Evolutionary conservation across 768 basidiomycete species (phyloP).

Genomic region (Suillus subaureus): DNA sequence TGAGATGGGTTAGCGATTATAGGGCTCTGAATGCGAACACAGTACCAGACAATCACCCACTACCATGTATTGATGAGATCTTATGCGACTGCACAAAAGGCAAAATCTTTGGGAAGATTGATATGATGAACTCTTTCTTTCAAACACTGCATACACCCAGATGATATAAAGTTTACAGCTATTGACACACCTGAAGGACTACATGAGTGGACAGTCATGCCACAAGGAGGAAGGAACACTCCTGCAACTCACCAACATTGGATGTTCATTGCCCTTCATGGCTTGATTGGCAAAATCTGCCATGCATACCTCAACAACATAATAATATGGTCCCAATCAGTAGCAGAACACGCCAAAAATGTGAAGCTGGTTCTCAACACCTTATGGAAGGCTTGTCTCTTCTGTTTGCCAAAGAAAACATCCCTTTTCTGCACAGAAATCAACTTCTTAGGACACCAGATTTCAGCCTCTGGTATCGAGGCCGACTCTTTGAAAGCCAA

Average conservation of each 20-base stretch:
- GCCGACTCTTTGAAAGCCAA: constrained; percentile 28
- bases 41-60: constrained; percentile 20
- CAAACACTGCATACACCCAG: constrained; percentile 33
- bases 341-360: constrained; percentile 38
- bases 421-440: constrained; percentile 26
- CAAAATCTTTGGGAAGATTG: constrained; percentile 36
- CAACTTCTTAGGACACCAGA: constrained; percentile 32
- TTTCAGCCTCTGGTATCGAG: constrained; percentile 28
- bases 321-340: constrained; percentile 34
- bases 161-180: constrained; percentile 36
- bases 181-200: constrained; percentile 30
- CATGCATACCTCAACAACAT: constrained; percentile 33
- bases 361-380: constrained; percentile 32
- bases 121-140: constrained; percentile 43
- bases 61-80: constrained; percentile 23
- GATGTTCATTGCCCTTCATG: constrained; percentile 34
- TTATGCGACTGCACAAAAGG: constrained; percentile 13
- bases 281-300: constrained; percentile 36
- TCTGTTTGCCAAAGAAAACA: constrained; percentile 32
- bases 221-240: constrained; percentile 34
- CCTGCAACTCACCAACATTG: constrained; percentile 37
- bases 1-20: constrained; percentile 23
- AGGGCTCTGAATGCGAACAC: constrained; percentile 25
- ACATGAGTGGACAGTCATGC: constrained; percentile 44
- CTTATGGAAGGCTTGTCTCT: constrained; percentile 30